Conservation (phyloP, 1,284 basidiomycete genomes). For the Porodaedalea pini region DNA sequence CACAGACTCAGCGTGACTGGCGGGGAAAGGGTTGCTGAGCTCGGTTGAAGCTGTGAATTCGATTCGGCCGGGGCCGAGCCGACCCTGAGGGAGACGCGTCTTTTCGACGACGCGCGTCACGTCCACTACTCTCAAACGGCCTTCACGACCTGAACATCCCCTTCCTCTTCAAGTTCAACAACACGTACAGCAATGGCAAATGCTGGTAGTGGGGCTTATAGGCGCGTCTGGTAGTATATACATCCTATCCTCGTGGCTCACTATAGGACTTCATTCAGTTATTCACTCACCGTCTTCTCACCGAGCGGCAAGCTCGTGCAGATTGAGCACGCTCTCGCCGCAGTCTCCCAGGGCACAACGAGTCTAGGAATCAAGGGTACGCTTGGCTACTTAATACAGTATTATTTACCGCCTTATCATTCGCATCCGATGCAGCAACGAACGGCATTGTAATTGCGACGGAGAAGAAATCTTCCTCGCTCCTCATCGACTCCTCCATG, state of each 20-base stretch:
- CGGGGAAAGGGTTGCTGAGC: too few relatives aligned
- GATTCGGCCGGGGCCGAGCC: not conserved
- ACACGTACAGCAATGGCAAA: slow-evolving; percentile 33
- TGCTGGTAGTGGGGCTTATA: slow-evolving; percentile 79
- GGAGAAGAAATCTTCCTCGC: slow-evolving; percentile 97
- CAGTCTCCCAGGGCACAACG: slow-evolving; percentile 94
- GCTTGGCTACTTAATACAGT: slow-evolving; percentile 15
- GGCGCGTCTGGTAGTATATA: slow-evolving; percentile 39
- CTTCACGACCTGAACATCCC: not conserved
- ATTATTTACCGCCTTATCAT: slow-evolving; percentile 22
- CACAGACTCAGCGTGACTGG: too few relatives aligned
- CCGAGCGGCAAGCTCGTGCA: slow-evolving; percentile 98
- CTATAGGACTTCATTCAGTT: slow-evolving; percentile 48
- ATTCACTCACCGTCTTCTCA: slow-evolving; percentile 98
- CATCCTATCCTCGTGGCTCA: slow-evolving; percentile 17
- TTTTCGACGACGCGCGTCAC: slow-evolving; percentile 5
- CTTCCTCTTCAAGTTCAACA: not conserved
- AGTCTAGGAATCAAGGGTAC: slow-evolving; percentile 97
- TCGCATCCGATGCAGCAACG: slow-evolving; percentile 58
- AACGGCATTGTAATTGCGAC: slow-evolving; percentile 99
- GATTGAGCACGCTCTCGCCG: slow-evolving; percentile 98
- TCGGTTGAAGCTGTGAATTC: slow-evolving; percentile 11
- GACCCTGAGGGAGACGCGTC: slow-evolving; percentile 9
- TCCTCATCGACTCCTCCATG: slow-evolving; percentile 96
- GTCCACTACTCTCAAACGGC: not conserved